Conservation (phyloP, 1,284 basidiomycete species). For the Microbotryum silenes-acaulis region DNA sequence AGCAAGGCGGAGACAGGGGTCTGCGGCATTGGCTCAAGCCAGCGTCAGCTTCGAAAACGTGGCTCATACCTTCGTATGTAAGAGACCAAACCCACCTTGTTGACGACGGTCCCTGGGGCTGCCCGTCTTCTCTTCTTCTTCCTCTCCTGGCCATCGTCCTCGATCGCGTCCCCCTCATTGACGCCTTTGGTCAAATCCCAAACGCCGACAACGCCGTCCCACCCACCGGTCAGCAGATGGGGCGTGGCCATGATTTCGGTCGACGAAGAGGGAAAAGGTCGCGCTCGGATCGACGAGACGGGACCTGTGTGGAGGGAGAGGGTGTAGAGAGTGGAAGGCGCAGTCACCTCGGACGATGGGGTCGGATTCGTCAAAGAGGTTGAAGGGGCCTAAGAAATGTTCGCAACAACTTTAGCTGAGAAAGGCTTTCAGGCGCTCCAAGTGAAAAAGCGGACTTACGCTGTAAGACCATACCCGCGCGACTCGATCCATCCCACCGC, state of each 20-base stretch:
- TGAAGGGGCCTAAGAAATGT: constrained; percentile 50
- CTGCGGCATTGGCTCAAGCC: constrained; percentile 46
- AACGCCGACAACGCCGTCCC: constrained; percentile 70
- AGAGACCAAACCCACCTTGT: constrained; percentile 36
- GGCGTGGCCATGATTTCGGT: constrained; percentile 31
- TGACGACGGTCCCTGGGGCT: constrained; percentile 38
- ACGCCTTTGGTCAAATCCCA: constrained; percentile 49
- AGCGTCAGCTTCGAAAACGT: constrained; percentile 37
- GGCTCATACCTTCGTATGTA: constrained; percentile 35
- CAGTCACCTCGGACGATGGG: constrained; percentile 44
- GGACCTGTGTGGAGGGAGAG: constrained; percentile 68
- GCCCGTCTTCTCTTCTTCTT: constrained; percentile 46
- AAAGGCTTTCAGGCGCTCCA: neutral
- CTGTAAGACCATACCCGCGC: constrained; percentile 37
- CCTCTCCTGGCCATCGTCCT: constrained; percentile 44
- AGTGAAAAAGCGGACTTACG: constrained; percentile 5
- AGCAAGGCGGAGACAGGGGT: constrained; percentile 60
- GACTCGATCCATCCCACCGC: constrained; percentile 75
- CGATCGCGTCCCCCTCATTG: constrained; percentile 55
- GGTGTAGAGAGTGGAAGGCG: constrained; percentile 40
- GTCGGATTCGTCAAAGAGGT: constrained; percentile 40
- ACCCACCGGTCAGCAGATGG: constrained; percentile 63
- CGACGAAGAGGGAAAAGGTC: constrained; percentile 1
- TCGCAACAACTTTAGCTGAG: neutral
- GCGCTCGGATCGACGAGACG: constrained; percentile 55